A percentile compares a stretch with the other conserved stretches of the same genome.
Conservation (phyloP, 495 filamentous ascomycete species). For the Bryoglossum gracile region DNA sequence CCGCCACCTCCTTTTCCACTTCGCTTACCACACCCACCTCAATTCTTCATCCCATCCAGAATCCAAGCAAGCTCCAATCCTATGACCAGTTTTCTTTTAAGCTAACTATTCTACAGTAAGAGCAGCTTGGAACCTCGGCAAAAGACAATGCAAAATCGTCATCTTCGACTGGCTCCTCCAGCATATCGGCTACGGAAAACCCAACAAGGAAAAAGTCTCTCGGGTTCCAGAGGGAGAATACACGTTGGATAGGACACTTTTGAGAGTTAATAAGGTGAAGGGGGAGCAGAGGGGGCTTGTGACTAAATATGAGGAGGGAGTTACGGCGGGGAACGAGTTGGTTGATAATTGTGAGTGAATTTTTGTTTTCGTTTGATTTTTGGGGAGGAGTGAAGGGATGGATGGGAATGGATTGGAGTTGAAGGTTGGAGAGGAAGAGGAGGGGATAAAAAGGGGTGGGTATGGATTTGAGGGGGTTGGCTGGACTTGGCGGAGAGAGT, state of each 20-base stretch:
- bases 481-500: no score
- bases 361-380: not conserved
- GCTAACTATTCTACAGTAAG: conserved; percentile 40
- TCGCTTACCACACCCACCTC: no score
- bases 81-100: no score
- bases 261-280: conserved; percentile 27
- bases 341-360: conserved; percentile 26
- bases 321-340: conserved; percentile 17
- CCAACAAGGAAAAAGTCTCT: conserved; percentile 25
- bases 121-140: conserved; percentile 30
- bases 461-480: no score
- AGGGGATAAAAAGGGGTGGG: no score
- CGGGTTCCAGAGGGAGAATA: conserved; percentile 36
- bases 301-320: conserved; percentile 24
- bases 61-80: no score
- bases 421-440: no score
- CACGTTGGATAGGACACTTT: conserved; percentile 34
- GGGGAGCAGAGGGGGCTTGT: conserved; percentile 22
- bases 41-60: no score
- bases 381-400: not conserved
- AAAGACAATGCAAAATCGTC: conserved; percentile 43
- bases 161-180: conserved; percentile 58
- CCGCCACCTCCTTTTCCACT: not conserved
- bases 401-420: no score
- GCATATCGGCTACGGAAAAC: conserved; percentile 31